Conservation (phyloP, 2,329 filamentous ascomycete species). For the Hypoxylon sp. region DNA sequence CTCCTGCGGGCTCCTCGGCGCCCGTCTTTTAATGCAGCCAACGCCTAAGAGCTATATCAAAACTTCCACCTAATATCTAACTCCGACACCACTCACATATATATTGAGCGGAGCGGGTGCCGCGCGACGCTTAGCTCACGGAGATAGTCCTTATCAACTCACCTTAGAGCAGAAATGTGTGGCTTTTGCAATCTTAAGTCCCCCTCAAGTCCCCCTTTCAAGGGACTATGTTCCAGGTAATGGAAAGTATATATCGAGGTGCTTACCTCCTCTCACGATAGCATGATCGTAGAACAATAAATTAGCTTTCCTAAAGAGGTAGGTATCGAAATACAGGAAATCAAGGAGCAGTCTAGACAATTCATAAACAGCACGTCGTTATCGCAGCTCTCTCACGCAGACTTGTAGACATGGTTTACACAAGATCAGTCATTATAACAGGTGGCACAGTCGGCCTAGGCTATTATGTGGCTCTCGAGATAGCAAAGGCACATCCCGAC, state of each 20-base stretch:
- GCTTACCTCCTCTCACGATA: neutral
- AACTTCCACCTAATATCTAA: conserved; percentile 4
- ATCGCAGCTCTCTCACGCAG: too few relatives aligned
- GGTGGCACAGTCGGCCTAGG: conserved; percentile 63
- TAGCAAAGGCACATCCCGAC: conserved; percentile 59
- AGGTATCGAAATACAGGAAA: neutral
- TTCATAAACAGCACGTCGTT: neutral
- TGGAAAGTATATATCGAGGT: neutral
- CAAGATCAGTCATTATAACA: conserved; percentile 58
- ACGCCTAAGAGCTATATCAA: neutral
- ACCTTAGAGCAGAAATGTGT: neutral
- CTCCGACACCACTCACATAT: conserved; percentile 5
- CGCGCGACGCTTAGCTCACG: neutral
- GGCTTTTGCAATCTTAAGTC: neutral
- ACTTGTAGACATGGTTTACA: conserved; percentile 32
- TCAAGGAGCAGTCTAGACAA: neutral
- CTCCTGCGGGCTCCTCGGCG: conserved; percentile 22
- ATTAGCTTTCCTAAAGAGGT: neutral
- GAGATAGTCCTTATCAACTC: conserved; percentile 2
- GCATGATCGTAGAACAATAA: neutral
- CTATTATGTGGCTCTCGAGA: conserved; percentile 58
- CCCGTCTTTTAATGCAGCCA: conserved; percentile 5
- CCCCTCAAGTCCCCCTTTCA: too few relatives aligned
- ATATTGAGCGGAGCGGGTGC: neutral
- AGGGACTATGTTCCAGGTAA: neutral